Percentiles rank a stretch among this genome's conserved stretches.
Evolutionary conservation across 1,139 yeast species (phyloP).

Genomic region (Debaryomyces coudertii): DNA sequence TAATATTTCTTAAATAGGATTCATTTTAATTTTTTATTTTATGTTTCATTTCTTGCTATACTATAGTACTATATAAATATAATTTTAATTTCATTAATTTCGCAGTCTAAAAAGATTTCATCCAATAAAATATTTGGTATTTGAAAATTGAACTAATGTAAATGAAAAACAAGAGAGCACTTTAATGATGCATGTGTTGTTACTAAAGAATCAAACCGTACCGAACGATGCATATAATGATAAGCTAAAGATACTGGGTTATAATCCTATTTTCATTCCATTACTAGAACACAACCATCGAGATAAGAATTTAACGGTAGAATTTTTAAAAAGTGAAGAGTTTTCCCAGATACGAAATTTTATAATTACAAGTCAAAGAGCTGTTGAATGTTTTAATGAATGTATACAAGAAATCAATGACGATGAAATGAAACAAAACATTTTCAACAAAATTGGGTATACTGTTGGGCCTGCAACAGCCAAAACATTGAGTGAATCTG

Average conservation of each 20-base stretch:
- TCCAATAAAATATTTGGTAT: neutral
- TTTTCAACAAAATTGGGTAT: constrained; percentile 60
- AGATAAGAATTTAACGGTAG: constrained; percentile 46
- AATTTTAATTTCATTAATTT: neutral
- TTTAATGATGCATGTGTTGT: constrained; percentile 26
- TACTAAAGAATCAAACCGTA: constrained; percentile 68
- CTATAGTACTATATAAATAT: constrained; percentile 3
- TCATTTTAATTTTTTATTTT: constrained; percentile 6
- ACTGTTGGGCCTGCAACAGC: constrained; percentile 95
- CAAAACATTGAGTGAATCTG: constrained; percentile 57
- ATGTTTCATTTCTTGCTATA: constrained; percentile 7
- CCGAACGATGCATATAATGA: constrained; percentile 68
- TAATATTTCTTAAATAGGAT: constrained; percentile 8
- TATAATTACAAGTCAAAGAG: constrained; percentile 89
- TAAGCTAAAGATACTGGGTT: constrained; percentile 35
- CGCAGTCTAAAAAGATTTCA: neutral
- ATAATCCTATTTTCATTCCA: constrained; percentile 62
- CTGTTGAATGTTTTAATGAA: constrained; percentile 74
- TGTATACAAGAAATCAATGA: constrained; percentile 35
- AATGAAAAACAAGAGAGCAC: neutral
- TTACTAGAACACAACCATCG: constrained; percentile 64
- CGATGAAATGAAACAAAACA: constrained; percentile 20
- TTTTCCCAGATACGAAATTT: constrained; percentile 46
- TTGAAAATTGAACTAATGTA: neutral
- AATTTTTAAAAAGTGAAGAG: constrained; percentile 42